A percentile compares a stretch with the other conserved stretches of the same genome.
These are phyloP conservation scores for Lentinula sp. DNA, from an alignment of 768 basidiomycete species.

Conservation along the genomic window DNA sequence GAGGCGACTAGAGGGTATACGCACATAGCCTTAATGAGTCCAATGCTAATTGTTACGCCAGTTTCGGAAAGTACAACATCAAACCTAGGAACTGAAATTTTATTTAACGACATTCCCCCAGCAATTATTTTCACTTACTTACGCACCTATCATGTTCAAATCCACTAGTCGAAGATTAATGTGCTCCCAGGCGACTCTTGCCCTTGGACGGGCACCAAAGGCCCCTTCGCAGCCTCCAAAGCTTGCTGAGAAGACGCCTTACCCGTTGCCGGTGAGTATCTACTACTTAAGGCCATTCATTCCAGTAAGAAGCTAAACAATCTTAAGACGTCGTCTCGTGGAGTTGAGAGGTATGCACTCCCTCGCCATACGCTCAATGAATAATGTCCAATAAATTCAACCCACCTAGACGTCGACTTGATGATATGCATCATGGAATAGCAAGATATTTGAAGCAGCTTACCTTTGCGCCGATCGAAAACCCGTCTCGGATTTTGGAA, in stretches of 20 bases:
- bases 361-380: too few species aligned
- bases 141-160: neutral
- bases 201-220: neutral
- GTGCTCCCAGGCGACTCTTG: neutral
- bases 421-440: conserved; percentile 1
- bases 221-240: neutral
- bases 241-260: neutral
- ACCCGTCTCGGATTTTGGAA: conserved; percentile 1
- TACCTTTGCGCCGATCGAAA: neutral
- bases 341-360: conserved; percentile 1
- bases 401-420: conserved; percentile 1
- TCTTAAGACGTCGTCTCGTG: conserved; percentile 1
- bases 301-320: neutral
- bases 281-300: neutral
- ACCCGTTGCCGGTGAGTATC: neutral
- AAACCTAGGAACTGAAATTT: neutral
- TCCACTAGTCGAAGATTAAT: neutral
- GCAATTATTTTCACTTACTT: neutral
- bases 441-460: neutral
- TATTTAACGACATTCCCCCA: neutral
- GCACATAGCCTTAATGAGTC: neutral
- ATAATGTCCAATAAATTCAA: too few species aligned
- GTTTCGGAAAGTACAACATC: neutral
- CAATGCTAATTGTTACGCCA: neutral
- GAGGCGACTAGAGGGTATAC: neutral